These are phyloP conservation scores for Hsuehochloa calcarea DNA, from an alignment of 176 grass and related monocot species.

Conservation along the genomic window DNA sequence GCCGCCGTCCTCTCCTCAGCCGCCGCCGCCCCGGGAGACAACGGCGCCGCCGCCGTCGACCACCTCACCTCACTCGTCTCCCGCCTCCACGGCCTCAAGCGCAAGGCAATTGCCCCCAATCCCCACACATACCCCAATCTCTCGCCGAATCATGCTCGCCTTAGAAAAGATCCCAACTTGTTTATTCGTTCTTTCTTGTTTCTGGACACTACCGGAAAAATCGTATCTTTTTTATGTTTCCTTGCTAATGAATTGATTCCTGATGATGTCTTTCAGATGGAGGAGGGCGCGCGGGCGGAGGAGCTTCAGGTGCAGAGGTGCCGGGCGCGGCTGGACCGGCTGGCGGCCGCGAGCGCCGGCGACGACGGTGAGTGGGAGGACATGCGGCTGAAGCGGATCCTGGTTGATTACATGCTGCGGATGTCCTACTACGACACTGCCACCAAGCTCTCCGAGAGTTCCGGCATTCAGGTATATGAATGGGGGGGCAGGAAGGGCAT, in stretches of 20 bases:
- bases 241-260: constrained; percentile 21
- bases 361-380: constrained; percentile 62
- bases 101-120: constrained; percentile 50
- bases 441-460: constrained; percentile 47
- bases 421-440: constrained; percentile 93
- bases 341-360: constrained; percentile 46
- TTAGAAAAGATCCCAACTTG: not conserved
- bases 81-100: constrained; percentile 94
- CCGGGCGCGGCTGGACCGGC: constrained; percentile 69
- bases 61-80: constrained; percentile 85
- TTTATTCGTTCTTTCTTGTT: not conserved
- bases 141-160: not conserved
- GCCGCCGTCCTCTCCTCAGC: constrained; percentile 51
- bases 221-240: not conserved
- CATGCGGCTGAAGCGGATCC: constrained; percentile 66
- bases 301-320: constrained; percentile 76
- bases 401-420: constrained; percentile 98
- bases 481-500: not conserved
- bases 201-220: not conserved
- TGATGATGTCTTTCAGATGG: constrained; percentile 44
- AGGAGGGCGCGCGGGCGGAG: constrained; percentile 65
- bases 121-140: not conserved
- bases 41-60: constrained; percentile 42
- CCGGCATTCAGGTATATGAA: constrained; percentile 71
- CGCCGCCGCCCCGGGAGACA: not conserved